phyloP scores from a whole-genome alignment of 768 basidiomycete genomes.

The Crepidotus variabilis region DNA sequence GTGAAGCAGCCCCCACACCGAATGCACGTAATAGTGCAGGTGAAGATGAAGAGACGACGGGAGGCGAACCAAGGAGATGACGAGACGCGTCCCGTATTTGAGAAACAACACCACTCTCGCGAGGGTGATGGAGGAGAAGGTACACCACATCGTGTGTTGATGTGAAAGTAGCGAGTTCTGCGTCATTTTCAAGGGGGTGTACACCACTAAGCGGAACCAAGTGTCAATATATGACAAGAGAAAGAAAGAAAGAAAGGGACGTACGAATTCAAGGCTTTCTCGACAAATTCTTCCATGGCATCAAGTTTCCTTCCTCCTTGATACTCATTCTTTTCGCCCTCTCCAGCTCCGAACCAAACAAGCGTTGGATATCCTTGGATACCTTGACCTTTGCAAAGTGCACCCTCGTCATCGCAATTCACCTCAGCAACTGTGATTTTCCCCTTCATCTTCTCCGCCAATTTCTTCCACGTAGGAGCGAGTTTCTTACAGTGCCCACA shows the following conservation, averaged over 20 bases:
- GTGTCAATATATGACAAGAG: too few relatives aligned
- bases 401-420: constrained; percentile 76
- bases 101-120: constrained; percentile 30
- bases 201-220: constrained; percentile 19
- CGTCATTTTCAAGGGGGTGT: constrained; percentile 25
- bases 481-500: constrained; percentile 97
- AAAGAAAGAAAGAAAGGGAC: constrained; percentile 21
- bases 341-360: constrained; percentile 56
- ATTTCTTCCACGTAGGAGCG: constrained; percentile 73
- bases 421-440: constrained; percentile 81
- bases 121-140: constrained; percentile 45
- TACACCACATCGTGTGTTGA: constrained; percentile 44
- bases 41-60: constrained; percentile 38
- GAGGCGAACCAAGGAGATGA: constrained; percentile 44
- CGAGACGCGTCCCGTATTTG: constrained; percentile 31
- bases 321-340: constrained; percentile 67
- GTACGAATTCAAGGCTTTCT: constrained; percentile 71
- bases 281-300: constrained; percentile 67
- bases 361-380: constrained; percentile 85
- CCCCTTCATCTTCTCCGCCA: constrained; percentile 67
- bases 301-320: constrained; percentile 67
- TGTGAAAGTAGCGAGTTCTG: constrained; percentile 37
- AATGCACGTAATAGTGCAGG: constrained; percentile 33
- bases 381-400: constrained; percentile 61
- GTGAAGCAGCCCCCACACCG: constrained; percentile 30